Evolutionary conservation across 768 basidiomycete species (phyloP).

Genomic region (Mycena olivaceomarginata): DNA sequence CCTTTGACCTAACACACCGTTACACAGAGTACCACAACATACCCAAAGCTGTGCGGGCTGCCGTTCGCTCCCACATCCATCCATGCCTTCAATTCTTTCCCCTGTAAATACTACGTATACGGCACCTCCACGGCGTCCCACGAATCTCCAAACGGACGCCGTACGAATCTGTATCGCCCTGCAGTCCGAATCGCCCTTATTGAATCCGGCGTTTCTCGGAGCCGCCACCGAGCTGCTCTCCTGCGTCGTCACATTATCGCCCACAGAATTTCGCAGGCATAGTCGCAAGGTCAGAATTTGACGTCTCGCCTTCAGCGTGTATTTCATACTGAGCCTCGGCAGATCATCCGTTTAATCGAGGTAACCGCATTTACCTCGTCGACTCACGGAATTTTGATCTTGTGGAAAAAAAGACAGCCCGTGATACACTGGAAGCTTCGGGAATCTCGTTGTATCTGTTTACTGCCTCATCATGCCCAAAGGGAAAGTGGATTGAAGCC

Average conservation of each 20-base stretch:
- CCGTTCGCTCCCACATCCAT: slow-evolving; percentile 34
- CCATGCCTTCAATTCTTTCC: slow-evolving; percentile 15
- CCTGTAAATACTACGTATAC: background rate
- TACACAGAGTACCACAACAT: slow-evolving; percentile 25
- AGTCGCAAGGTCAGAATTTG: too few species aligned
- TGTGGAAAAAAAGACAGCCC: slow-evolving; percentile 25
- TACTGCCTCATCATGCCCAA: slow-evolving; percentile 12
- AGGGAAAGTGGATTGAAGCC: background rate
- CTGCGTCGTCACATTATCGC: too few species aligned
- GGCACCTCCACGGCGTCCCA: background rate
- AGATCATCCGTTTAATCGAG: slow-evolving; percentile 16
- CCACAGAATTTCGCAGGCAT: too few species aligned
- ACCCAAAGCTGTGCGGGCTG: slow-evolving; percentile 26
- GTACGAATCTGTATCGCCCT: slow-evolving; percentile 39
- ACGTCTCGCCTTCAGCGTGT: too few species aligned
- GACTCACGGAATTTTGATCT: background rate
- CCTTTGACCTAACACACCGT: slow-evolving; percentile 16
- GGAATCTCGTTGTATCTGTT: slow-evolving; percentile 37
- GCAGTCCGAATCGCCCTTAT: slow-evolving; percentile 14
- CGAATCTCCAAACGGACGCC: slow-evolving; percentile 22
- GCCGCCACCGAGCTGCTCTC: too few species aligned
- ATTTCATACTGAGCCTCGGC: background rate
- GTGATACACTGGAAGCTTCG: slow-evolving; percentile 39
- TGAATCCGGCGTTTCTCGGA: slow-evolving; percentile 23
- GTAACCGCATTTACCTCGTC: background rate